Percentiles rank a stretch among this genome's conserved stretches.
phyloP scores from a whole-genome alignment of 331 rosid genomes.

The Prunus yedoensis region DNA sequence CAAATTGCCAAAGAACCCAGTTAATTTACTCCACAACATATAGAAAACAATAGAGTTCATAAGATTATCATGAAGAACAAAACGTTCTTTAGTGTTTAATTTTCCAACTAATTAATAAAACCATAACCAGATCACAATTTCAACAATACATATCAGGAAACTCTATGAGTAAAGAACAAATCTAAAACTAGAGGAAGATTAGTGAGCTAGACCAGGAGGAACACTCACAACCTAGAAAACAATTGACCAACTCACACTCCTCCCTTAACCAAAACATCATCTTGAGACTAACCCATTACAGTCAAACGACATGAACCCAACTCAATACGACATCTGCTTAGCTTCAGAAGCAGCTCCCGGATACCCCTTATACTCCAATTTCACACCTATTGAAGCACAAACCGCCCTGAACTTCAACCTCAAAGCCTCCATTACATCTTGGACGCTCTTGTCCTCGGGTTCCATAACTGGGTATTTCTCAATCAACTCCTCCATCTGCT shows the following conservation, averaged over 20 bases:
- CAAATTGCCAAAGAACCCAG: no score
- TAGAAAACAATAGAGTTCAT: not conserved
- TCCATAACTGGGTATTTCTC: slow-evolving; percentile 60
- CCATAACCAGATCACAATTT: not conserved
- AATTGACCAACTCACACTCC: not conserved
- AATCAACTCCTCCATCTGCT: slow-evolving; percentile 65
- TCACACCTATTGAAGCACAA: slow-evolving; percentile 56
- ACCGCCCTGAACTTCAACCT: slow-evolving; percentile 70
- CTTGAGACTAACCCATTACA: not conserved
- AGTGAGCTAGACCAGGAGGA: no score
- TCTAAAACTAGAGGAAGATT: no score
- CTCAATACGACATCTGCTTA: slow-evolving; percentile 44
- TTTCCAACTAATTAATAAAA: not conserved
- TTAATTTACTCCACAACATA: not conserved
- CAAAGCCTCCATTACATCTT: slow-evolving; percentile 61
- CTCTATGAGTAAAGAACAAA: no score
- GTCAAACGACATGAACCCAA: not conserved
- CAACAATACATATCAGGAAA: no score
- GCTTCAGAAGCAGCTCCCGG: slow-evolving; percentile 43
- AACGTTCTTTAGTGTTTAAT: not conserved
- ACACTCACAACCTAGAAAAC: not conserved
- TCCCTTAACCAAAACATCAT: not conserved
- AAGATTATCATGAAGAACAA: not conserved
- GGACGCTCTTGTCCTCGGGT: slow-evolving; percentile 59
- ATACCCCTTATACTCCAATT: slow-evolving; percentile 56